These are phyloP conservation scores for Samsoniella hepiali DNA, from an alignment of 2,329 filamentous ascomycete genomes.

Conservation along the genomic window DNA sequence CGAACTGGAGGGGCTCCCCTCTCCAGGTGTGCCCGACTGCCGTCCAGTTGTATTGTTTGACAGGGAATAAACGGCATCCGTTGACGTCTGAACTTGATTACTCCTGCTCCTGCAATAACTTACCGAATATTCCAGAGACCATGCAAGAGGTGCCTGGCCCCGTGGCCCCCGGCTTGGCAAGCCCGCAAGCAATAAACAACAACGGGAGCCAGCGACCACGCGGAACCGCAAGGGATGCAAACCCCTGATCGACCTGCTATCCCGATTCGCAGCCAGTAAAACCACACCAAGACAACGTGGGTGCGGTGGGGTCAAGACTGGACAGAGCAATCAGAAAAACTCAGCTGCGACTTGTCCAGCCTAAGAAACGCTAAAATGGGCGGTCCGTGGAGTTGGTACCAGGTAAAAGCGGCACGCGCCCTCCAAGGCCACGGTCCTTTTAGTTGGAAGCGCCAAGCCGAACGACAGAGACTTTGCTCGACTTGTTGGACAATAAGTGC, in stretches of 20 bases:
- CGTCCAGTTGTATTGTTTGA: not conserved
- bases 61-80: not conserved
- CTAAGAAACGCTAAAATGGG: not conserved
- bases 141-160: not conserved
- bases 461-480: not conserved
- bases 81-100: slow-evolving; percentile 10
- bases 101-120: not conserved
- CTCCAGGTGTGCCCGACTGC: not conserved
- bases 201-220: not conserved
- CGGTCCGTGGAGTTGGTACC: slow-evolving; percentile 4
- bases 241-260: slow-evolving; percentile 14
- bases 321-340: not conserved
- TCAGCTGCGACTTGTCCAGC: not conserved
- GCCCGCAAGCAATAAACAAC: not conserved
- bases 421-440: not conserved
- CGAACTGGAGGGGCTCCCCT: slow-evolving; percentile 13
- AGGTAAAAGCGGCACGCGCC: not conserved
- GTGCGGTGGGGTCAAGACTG: slow-evolving; percentile 3
- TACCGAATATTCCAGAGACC: not conserved
- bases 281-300: not conserved
- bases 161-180: slow-evolving; percentile 3
- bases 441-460: not conserved
- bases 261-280: slow-evolving; percentile 4
- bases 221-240: slow-evolving; percentile 5
- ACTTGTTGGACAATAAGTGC: not conserved